Percentiles rank a stretch among this genome's conserved stretches.
These are phyloP conservation scores for Phytophthora hibernalis DNA, from an alignment of 352 stramenopile genomes.

Conservation along the genomic window DNA sequence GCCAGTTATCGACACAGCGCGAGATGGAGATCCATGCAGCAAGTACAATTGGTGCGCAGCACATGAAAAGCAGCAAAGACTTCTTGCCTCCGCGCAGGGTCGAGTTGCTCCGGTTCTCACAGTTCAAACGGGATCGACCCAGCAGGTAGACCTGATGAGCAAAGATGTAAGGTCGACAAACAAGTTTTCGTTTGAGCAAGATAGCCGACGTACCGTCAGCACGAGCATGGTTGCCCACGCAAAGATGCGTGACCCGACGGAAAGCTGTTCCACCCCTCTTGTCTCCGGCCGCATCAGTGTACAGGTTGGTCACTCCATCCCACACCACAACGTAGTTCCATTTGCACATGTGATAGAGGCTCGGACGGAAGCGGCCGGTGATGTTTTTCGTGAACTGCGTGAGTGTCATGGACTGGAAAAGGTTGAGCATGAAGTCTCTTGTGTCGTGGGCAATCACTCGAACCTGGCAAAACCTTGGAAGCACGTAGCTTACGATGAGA, in stretches of 20 bases:
- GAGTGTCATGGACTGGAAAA: conserved; percentile 53
- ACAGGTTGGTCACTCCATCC: conserved; percentile 71
- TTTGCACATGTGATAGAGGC: conserved; percentile 78
- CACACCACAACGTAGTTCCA: conserved; percentile 65
- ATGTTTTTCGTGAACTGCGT: conserved; percentile 73
- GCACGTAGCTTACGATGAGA: conserved; percentile 55
- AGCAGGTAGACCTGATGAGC: conserved; percentile 66
- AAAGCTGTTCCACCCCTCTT: conserved; percentile 74
- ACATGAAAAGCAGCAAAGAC: conserved; percentile 73
- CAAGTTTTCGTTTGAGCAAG: background rate
- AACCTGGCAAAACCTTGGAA: conserved; percentile 49
- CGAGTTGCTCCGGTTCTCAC: conserved; percentile 60
- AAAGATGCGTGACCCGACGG: conserved; percentile 73
- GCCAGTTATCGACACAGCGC: conserved; percentile 86
- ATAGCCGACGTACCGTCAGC: conserved; percentile 49
- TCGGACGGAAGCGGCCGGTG: conserved; percentile 69
- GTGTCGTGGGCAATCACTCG: conserved; percentile 66
- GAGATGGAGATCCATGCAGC: conserved; percentile 78
- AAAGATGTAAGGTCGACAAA: background rate
- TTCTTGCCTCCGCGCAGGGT: conserved; percentile 61
- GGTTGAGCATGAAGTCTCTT: conserved; percentile 68
- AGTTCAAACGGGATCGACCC: conserved; percentile 72
- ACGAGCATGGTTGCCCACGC: conserved; percentile 73
- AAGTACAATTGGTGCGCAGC: conserved; percentile 63
- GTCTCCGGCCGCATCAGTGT: conserved; percentile 51